Base-by-base conservation (phyloP, 2,329 filamentous ascomycete genomes). In the Exserohilum rostratum region DNA sequence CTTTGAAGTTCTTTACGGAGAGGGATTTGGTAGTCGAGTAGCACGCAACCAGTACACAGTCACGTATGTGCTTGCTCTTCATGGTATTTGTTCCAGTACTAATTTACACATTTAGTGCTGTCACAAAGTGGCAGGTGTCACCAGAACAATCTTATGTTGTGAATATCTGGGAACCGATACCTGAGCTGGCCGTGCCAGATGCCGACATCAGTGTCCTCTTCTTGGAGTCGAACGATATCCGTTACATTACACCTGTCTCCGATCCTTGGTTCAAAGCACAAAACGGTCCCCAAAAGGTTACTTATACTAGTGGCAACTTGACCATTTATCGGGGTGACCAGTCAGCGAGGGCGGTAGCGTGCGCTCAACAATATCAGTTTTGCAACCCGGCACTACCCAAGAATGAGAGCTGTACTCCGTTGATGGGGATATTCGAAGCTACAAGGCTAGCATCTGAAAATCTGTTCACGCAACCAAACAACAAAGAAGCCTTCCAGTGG, bases 221-320 rank as follows among this genome's bases (percentile, higher is more conserved):
- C 53, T 61, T 77, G 3, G 60, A 62, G 6, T 49, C 61, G 3
- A 71, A 70, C 30, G 48, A 43, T 15, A 60, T 77, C 18, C 31
- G 35, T 9, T 76, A 68, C 52, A 43, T 46, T 1, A 46, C 57
- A 6, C 60, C 65, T 2, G 64, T 65, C 25, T 50, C 66, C 17
- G 74, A 76, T 49, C 68, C 68, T 5, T 70, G 70, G 65, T 74
- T 73, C 45, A 51, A 61, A 1, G 71, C 73, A 3, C 62, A 69
- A 22, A 17, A 22, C 17, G 40, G 47, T 7, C 54, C 27, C 11
- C 35, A 37, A 3, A 31, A 48, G n/a, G n/a, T n/a, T 12, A 2
- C 11, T 2, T 20, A 7, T 13, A 40, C 37, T 10, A 5, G 7
- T 4, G 46, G 29, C n/a, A 39, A n/a, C 3, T n/a, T 12, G 2